phyloP scores from a whole-genome alignment of 2,329 filamentous ascomycete genomes.

The Ceratocystis colombiana region DNA sequence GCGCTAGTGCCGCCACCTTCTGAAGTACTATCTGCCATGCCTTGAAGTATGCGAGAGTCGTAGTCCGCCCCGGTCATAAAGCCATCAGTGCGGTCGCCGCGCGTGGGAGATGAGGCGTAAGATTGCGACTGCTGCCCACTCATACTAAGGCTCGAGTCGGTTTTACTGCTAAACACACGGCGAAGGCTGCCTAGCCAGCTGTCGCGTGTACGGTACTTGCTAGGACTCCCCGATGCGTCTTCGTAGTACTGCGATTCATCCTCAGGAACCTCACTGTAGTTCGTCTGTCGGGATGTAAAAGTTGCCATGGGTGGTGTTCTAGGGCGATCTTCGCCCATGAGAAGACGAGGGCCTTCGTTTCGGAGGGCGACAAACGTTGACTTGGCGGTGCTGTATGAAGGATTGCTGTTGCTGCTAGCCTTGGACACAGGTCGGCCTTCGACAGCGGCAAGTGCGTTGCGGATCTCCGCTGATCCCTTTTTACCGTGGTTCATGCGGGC shows the following conservation, averaged over 20 bases:
- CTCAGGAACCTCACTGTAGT: constrained; percentile 26
- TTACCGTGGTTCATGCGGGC: constrained; percentile 35
- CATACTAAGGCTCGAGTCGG: constrained; percentile 29
- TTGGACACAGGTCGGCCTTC: constrained; percentile 32
- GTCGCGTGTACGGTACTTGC: constrained; percentile 46
- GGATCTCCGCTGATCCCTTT: constrained; percentile 23
- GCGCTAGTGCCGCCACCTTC: constrained; percentile 30
- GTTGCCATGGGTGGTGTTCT: not conserved
- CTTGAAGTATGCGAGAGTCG: constrained; percentile 36
- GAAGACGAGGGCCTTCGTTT: constrained; percentile 43
- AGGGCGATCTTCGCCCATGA: constrained; percentile 32
- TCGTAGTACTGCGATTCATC: constrained; percentile 34
- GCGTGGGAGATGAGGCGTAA: constrained; percentile 27
- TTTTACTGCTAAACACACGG: constrained; percentile 48
- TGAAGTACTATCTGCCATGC: constrained; percentile 36
- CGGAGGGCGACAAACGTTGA: constrained; percentile 44
- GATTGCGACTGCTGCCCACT: constrained; percentile 27
- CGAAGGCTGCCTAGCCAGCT: constrained; percentile 60
- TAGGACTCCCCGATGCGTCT: constrained; percentile 43
- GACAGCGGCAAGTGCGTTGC: constrained; percentile 26
- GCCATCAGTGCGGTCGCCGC: constrained; percentile 32
- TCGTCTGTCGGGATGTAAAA: constrained; percentile 26
- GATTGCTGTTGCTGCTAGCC: constrained; percentile 33
- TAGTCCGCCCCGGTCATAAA: constrained; percentile 32
- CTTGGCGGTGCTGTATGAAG: constrained; percentile 44